Evolutionary conservation across 2,329 filamentous ascomycete genomes (phyloP).

Genomic region (Hymenoscyphus linearis): DNA sequence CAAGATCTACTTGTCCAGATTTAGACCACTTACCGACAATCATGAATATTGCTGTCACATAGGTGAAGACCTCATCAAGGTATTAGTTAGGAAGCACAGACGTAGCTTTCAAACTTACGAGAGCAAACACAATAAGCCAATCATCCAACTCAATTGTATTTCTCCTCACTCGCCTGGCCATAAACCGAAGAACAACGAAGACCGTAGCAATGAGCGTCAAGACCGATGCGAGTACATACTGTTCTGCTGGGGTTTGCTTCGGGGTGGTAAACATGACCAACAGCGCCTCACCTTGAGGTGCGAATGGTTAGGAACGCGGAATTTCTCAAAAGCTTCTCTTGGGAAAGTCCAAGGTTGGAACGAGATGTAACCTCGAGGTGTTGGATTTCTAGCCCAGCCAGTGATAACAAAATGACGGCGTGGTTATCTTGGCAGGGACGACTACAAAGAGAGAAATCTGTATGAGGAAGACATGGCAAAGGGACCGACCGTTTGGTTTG

Average conservation of each 20-base stretch:
- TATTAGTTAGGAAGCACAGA: background rate
- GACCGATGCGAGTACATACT: background rate
- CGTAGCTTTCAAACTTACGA: background rate
- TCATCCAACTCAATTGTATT: background rate
- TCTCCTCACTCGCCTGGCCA: background rate
- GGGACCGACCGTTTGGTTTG: too few relatives aligned
- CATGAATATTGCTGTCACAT: background rate
- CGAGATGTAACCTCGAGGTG: background rate
- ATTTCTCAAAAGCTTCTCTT: background rate
- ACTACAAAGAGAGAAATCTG: background rate
- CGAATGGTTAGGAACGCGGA: background rate
- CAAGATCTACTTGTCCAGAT: background rate
- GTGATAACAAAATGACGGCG: background rate
- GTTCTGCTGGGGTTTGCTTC: background rate
- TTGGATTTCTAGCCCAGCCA: background rate
- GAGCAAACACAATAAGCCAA: slow-evolving; percentile 3
- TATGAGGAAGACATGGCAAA: background rate
- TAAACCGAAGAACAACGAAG: background rate
- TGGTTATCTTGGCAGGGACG: background rate
- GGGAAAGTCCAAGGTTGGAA: background rate
- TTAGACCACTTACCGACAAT: background rate
- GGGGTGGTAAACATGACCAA: background rate
- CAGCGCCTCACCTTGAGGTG: background rate
- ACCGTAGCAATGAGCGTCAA: background rate
- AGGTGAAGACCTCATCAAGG: slow-evolving; percentile 1